Percentiles rank a stretch among this genome's conserved stretches.
Evolutionary conservation across 2,329 filamentous ascomycete genomes (phyloP).

Genomic region (Aureobasidium sp.): DNA sequence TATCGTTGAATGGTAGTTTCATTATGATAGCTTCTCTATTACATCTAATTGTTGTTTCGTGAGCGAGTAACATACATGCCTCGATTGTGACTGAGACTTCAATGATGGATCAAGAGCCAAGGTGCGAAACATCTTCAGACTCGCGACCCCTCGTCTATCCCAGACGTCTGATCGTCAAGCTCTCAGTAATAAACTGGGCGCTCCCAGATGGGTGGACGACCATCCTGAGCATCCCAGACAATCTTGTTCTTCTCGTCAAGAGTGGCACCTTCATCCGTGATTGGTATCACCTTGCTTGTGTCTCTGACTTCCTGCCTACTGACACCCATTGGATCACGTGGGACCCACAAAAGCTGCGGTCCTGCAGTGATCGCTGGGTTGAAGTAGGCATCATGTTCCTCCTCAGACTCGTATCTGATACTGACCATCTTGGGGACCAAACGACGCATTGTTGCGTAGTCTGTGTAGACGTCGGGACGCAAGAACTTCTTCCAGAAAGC

Average conservation of each 20-base stretch:
- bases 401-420: slow-evolving; percentile 54
- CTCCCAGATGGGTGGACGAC: slow-evolving; percentile 52
- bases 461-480: slow-evolving; percentile 68
- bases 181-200: slow-evolving; percentile 32
- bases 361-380: slow-evolving; percentile 61
- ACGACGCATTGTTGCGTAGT: slow-evolving; percentile 63
- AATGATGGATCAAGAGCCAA: background rate
- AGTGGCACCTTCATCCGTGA: slow-evolving; percentile 70
- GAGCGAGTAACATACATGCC: background rate
- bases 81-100: background rate
- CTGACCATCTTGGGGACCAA: slow-evolving; percentile 57
- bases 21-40: background rate
- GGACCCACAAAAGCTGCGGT: slow-evolving; percentile 75
- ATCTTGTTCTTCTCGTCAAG: slow-evolving; percentile 65
- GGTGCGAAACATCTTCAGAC: background rate
- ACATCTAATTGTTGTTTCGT: background rate
- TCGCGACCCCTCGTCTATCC: background rate
- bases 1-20: background rate
- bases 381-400: slow-evolving; percentile 63
- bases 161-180: background rate
- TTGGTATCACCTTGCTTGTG: slow-evolving; percentile 63
- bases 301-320: slow-evolving; percentile 76
- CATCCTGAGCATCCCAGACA: slow-evolving; percentile 50
- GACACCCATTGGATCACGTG: slow-evolving; percentile 65
- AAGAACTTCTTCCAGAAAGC: slow-evolving; percentile 57